These are phyloP conservation scores for Aspergillus mulundensis DNA, from an alignment of 495 filamentous ascomycete genomes.

Conservation along the genomic window DNA sequence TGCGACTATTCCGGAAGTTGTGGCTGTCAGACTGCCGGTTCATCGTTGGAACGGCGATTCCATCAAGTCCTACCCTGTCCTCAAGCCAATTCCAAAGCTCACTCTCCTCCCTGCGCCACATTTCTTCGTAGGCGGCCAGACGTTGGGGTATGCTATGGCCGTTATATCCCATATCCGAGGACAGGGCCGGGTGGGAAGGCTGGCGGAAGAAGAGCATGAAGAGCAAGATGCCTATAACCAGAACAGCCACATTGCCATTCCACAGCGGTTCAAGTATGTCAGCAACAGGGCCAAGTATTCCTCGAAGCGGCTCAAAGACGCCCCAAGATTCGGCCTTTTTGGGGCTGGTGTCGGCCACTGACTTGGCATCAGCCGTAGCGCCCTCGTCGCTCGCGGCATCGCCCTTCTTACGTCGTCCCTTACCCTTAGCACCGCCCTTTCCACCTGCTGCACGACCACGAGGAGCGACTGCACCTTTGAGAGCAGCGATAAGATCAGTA, in stretches of 20 bases:
- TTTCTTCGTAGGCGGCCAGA: constrained; percentile 82
- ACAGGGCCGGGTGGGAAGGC: constrained; percentile 43
- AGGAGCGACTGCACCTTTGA: constrained; percentile 69
- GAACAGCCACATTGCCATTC: constrained; percentile 58
- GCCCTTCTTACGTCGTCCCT: constrained; percentile 55
- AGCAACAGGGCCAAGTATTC: constrained; percentile 63
- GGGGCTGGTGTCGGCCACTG: constrained; percentile 39
- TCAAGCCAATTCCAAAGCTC: constrained; percentile 97
- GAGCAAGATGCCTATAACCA: constrained; percentile 50
- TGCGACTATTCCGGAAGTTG: constrained; percentile 16
- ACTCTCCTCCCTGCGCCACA: constrained; percentile 86
- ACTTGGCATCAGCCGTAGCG: constrained; percentile 37
- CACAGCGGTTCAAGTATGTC: constrained; percentile 68
- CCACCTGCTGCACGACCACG: constrained; percentile 42
- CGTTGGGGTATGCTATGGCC: constrained; percentile 53
- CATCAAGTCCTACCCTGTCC: constrained; percentile 73
- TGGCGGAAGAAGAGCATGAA: constrained; percentile 55
- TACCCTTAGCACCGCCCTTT: constrained; percentile 40
- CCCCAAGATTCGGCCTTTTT: constrained; percentile 63
- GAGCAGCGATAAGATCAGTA: constrained; percentile 65
- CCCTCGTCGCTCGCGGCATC: constrained; percentile 29
- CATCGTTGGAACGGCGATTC: constrained; percentile 45
- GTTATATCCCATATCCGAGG: constrained; percentile 35
- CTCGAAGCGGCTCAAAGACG: constrained; percentile 69
- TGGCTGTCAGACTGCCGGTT: constrained; percentile 25